Evolutionary conservation across 306 rosid genomes (phyloP).

Genomic region (Mimosa pudica): DNA sequence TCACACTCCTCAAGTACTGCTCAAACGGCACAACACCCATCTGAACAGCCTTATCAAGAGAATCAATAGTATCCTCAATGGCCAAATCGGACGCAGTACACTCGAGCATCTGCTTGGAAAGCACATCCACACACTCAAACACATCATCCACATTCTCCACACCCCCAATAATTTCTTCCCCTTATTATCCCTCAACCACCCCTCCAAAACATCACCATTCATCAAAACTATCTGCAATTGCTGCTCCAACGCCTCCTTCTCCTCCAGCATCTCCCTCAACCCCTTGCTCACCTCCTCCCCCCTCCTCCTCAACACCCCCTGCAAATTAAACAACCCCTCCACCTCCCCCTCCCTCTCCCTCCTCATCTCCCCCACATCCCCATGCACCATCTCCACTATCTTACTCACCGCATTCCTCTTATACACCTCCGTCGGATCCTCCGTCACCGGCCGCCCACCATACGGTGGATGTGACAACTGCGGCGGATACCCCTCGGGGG

Average conservation of each 20-base stretch:
- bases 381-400: slow-evolving; percentile 62
- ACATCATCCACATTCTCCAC: slow-evolving; percentile 55
- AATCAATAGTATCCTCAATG: slow-evolving; percentile 75
- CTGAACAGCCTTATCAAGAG: slow-evolving; percentile 83
- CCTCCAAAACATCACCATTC: slow-evolving; percentile 76
- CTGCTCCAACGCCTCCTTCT: slow-evolving; percentile 89
- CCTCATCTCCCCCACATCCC: slow-evolving; percentile 52
- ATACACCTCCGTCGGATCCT: slow-evolving; percentile 61
- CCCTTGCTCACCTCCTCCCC: slow-evolving; percentile 53
- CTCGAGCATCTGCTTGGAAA: slow-evolving; percentile 84
- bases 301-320: slow-evolving; percentile 55
- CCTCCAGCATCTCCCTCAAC: slow-evolving; percentile 65
- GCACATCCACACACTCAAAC: slow-evolving; percentile 66
- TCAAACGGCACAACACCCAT: slow-evolving; percentile 73
- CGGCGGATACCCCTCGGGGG: slow-evolving; percentile 76
- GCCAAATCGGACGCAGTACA: slow-evolving; percentile 85
- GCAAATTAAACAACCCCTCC: slow-evolving; percentile 59
- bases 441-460: slow-evolving; percentile 45
- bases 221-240: slow-evolving; percentile 87
- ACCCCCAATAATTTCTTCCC: slow-evolving; percentile 46
- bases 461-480: slow-evolving; percentile 50
- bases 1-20: slow-evolving; percentile 82
- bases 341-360: slow-evolving; percentile 58
- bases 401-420: slow-evolving; percentile 57
- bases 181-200: slow-evolving; percentile 78